phyloP scores from a whole-genome alignment of 352 stramenopile genomes.

The Globisporangium takayamanum region DNA sequence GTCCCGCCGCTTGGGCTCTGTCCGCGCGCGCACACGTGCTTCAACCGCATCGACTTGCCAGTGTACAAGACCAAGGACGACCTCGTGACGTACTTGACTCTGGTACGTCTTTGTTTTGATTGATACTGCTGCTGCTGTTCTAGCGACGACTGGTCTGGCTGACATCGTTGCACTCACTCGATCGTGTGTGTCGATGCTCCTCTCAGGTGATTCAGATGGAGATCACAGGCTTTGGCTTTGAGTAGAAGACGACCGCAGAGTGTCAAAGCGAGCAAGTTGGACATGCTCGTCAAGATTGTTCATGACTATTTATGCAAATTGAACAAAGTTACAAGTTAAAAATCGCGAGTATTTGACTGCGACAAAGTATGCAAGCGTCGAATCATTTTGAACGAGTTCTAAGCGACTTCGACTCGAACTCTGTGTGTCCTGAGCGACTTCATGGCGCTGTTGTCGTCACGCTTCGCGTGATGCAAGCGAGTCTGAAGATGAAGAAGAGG shows the following conservation, averaged over 20 bases:
- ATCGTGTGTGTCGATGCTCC: slow-evolving; percentile 14
- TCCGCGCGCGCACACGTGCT: slow-evolving; percentile 82
- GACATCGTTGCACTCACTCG: slow-evolving; percentile 21
- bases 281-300: too few relatives aligned
- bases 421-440: too few relatives aligned
- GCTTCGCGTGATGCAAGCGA: too few relatives aligned
- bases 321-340: too few relatives aligned
- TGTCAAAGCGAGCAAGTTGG: background rate
- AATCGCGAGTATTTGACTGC: too few relatives aligned
- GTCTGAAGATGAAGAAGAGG: too few relatives aligned
- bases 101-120: slow-evolving; percentile 54
- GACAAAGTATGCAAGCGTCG: too few relatives aligned
- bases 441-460: too few relatives aligned
- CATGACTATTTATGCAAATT: too few relatives aligned
- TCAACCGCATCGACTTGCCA: slow-evolving; percentile 85
- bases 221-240: slow-evolving; percentile 73
- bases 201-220: slow-evolving; percentile 77
- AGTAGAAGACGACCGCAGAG: slow-evolving; percentile 10
- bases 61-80: slow-evolving; percentile 75
- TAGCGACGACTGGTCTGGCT: background rate
- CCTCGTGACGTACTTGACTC: slow-evolving; percentile 79
- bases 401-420: too few relatives aligned
- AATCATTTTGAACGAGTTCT: too few relatives aligned
- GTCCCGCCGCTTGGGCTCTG: slow-evolving; percentile 50
- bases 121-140: too few relatives aligned